These are phyloP conservation scores for Aureobasidium namibiae DNA, from an alignment of 2,329 filamentous ascomycete genomes.

Conservation along the genomic window DNA sequence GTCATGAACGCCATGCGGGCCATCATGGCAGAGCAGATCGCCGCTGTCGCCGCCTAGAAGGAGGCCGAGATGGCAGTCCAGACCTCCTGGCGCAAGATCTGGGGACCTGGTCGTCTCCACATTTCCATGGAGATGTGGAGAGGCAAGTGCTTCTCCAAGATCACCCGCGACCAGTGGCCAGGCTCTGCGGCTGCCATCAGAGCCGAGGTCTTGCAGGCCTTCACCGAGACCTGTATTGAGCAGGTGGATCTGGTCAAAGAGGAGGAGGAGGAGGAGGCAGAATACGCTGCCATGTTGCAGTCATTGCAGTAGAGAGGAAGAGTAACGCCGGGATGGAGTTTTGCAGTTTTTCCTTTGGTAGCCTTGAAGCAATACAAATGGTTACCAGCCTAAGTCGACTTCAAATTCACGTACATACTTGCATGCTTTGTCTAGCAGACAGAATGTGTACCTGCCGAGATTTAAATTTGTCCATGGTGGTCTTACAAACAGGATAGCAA, in stretches of 20 bases:
- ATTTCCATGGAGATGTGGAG: background rate
- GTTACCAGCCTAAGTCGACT: background rate
- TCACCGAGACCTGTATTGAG: background rate
- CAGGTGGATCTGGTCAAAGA: background rate
- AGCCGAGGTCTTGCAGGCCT: background rate
- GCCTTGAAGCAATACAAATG: background rate
- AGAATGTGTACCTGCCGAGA: too few relatives aligned
- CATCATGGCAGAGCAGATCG: background rate
- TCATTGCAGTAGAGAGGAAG: background rate
- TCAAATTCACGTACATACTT: too few relatives aligned
- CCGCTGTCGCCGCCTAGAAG: background rate
- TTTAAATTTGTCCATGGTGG: too few relatives aligned
- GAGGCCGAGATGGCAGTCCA: background rate
- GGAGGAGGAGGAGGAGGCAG: background rate
- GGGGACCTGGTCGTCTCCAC: background rate
- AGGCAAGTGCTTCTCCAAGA: background rate
- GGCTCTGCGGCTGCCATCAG: background rate
- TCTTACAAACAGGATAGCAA: too few relatives aligned
- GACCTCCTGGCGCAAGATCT: background rate
- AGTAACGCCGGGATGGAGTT: background rate
- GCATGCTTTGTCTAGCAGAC: too few relatives aligned
- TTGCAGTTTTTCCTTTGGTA: background rate
- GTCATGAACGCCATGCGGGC: background rate
- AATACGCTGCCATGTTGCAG: background rate
- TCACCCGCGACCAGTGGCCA: background rate